Evolutionary conservation across 176 grass and related monocot species (phyloP).

Genomic region (Thalia dealbata): DNA sequence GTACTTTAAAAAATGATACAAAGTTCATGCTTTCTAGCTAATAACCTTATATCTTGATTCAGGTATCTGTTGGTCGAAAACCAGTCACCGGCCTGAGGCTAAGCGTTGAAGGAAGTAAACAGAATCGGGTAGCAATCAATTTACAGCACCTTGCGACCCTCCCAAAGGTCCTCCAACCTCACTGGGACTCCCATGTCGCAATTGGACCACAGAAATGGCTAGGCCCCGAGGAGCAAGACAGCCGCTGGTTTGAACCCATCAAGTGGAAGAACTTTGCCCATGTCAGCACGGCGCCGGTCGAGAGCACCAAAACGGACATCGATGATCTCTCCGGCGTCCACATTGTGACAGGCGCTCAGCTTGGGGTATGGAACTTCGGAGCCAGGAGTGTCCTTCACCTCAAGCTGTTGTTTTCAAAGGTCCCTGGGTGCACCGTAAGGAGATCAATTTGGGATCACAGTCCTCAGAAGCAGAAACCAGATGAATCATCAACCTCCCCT

Average conservation of each 20-base stretch:
- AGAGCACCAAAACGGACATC: conserved; percentile 28
- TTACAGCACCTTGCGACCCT: conserved; percentile 45
- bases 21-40: too few species aligned
- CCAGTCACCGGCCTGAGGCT: conserved; percentile 52
- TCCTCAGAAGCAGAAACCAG: background rate
- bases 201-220: conserved; percentile 54
- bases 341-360: conserved; percentile 51
- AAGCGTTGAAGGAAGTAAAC: conserved; percentile 46
- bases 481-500: background rate
- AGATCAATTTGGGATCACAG: conserved; percentile 60
- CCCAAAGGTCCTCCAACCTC: conserved; percentile 53
- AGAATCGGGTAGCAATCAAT: conserved; percentile 40
- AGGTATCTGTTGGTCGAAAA: conserved; percentile 56
- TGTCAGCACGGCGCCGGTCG: conserved; percentile 47
- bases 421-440: conserved; percentile 45
- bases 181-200: conserved; percentile 46
- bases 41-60: conserved; percentile 13
- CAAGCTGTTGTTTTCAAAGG: conserved; percentile 59
- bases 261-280: conserved; percentile 68
- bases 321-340: conserved; percentile 27
- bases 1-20: too few species aligned
- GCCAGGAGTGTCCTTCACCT: conserved; percentile 49
- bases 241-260: conserved; percentile 58
- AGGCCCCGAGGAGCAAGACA: conserved; percentile 60
- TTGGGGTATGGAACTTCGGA: conserved; percentile 63